phyloP scores from a whole-genome alignment of 768 basidiomycete species.

The Amanita rubescens region DNA sequence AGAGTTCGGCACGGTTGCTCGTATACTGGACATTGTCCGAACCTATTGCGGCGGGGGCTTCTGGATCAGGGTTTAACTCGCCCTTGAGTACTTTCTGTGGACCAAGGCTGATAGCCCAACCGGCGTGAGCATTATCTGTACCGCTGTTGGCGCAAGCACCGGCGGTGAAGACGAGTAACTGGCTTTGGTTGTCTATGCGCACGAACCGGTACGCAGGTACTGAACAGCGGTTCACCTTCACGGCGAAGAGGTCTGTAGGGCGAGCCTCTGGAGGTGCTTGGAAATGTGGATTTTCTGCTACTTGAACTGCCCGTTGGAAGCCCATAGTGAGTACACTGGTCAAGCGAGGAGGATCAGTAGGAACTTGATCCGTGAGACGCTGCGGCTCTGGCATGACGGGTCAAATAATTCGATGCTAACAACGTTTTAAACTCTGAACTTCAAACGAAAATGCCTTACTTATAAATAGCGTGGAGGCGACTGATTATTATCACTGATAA shows the following conservation, averaged over 20 bases:
- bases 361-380: too few relatives aligned
- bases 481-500: too few relatives aligned
- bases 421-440: too few relatives aligned
- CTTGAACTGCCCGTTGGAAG: too few relatives aligned
- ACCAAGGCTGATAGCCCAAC: neutral
- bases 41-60: neutral
- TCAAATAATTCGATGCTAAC: too few relatives aligned
- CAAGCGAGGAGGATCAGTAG: too few relatives aligned
- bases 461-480: too few relatives aligned
- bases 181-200: neutral
- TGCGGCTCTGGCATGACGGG: too few relatives aligned
- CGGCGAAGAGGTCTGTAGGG: neutral
- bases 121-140: neutral
- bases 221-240: neutral
- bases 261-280: slow-evolving; percentile 10
- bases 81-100: neutral
- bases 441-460: too few relatives aligned
- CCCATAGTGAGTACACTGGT: too few relatives aligned
- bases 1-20: neutral
- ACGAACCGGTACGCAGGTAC: neutral
- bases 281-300: neutral
- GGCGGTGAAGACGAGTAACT: neutral
- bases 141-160: neutral
- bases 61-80: neutral
- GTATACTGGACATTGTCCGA: neutral